These are phyloP conservation scores for Yarrowia bubula DNA, from an alignment of 805 yeast genomes.

Conservation along the genomic window DNA sequence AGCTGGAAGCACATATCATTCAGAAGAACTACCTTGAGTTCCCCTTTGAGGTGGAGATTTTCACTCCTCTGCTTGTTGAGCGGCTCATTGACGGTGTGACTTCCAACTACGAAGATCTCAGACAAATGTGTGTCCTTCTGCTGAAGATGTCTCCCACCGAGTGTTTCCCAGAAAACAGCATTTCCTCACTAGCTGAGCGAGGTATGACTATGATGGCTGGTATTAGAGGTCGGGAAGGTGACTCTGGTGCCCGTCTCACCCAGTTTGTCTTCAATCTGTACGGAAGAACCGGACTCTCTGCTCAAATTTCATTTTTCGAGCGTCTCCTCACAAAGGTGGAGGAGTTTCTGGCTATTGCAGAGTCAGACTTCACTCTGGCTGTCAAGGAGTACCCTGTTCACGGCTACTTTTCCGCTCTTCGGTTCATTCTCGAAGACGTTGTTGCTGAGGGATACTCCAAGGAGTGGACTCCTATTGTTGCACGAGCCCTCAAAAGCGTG, in stretches of 20 bases:
- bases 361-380: slow-evolving; percentile 43
- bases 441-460: slow-evolving; percentile 33
- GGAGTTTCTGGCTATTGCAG: slow-evolving; percentile 40
- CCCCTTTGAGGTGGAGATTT: slow-evolving; percentile 50
- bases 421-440: slow-evolving; percentile 44
- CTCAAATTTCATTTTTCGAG: slow-evolving; percentile 36
- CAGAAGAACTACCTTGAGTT: slow-evolving; percentile 49
- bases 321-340: slow-evolving; percentile 42
- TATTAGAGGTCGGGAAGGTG: slow-evolving; percentile 61
- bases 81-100: slow-evolving; percentile 59
- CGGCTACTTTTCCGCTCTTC: slow-evolving; percentile 65
- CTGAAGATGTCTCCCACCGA: slow-evolving; percentile 47
- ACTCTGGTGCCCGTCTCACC: slow-evolving; percentile 71
- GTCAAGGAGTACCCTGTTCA: slow-evolving; percentile 56
- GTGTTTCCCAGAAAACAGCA: slow-evolving; percentile 29
- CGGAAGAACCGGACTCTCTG: slow-evolving; percentile 32
- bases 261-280: slow-evolving; percentile 49
- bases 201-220: slow-evolving; percentile 37
- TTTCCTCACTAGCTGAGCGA: slow-evolving; percentile 34
- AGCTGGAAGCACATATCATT: slow-evolving; percentile 41
- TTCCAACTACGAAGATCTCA: slow-evolving; percentile 75
- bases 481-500: slow-evolving; percentile 30
- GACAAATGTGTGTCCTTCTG: slow-evolving; percentile 50
- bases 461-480: slow-evolving; percentile 31
- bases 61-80: slow-evolving; percentile 44